These are phyloP conservation scores for Wallacemonas sp. DNA, from an alignment of 208 protist species.

Conservation along the genomic window DNA sequence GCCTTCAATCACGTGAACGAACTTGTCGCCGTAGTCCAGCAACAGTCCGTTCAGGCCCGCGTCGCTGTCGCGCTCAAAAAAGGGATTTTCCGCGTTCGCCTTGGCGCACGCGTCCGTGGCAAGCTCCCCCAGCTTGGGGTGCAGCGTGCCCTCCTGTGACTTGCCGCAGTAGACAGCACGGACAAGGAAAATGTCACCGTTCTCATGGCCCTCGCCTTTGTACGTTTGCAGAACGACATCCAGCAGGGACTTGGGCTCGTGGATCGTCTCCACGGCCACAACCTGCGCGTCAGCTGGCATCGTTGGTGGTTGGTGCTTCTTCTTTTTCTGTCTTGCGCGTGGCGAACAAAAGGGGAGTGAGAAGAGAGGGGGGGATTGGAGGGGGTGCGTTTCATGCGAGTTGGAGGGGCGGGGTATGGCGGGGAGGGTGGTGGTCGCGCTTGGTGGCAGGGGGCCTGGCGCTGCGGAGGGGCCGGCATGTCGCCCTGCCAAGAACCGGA, in stretches of 20 bases:
- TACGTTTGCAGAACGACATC: slow-evolving; percentile 53
- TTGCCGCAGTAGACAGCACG: slow-evolving; percentile 49
- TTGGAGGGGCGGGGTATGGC: too few species aligned
- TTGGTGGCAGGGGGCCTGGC: too few species aligned
- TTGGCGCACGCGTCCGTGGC: slow-evolving; percentile 22
- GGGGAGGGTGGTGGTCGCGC: too few species aligned
- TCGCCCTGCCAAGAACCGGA: too few species aligned
- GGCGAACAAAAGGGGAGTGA: background rate
- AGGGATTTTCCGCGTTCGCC: slow-evolving; percentile 32
- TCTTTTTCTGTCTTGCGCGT: background rate
- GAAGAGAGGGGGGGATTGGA: background rate
- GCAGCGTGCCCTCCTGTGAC: slow-evolving; percentile 22
- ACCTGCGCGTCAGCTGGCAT: slow-evolving; percentile 51
- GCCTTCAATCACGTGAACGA: slow-evolving; percentile 68
- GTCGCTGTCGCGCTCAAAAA: slow-evolving; percentile 23
- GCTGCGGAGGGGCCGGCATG: too few species aligned
- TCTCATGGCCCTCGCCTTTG: slow-evolving; percentile 28
- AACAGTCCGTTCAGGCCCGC: slow-evolving; percentile 32
- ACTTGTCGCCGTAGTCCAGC: slow-evolving; percentile 72
- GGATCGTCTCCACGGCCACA: slow-evolving; percentile 37
- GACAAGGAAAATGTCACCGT: slow-evolving; percentile 53
- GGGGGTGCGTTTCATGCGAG: too few species aligned
- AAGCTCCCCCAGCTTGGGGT: slow-evolving; percentile 24
- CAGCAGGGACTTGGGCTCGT: slow-evolving; percentile 45
- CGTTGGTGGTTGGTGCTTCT: background rate